Evolutionary conservation across 179 eudicot species (phyloP), one percentile per base, ranked within the genome.

Genomic region (Carnegiea gigantea): DNA sequence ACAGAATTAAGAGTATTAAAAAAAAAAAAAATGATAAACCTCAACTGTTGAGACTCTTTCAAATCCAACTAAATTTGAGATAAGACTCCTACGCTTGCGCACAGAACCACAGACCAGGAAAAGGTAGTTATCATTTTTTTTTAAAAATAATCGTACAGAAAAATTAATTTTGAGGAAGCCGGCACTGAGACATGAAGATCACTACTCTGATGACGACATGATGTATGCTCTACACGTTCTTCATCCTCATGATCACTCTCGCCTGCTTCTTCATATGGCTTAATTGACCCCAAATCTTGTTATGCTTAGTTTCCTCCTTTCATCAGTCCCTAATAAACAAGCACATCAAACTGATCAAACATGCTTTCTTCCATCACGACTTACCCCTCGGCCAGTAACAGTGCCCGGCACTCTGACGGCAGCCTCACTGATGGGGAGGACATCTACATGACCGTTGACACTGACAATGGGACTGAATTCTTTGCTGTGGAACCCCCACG

Each of bases 391-490:
- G 36, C 78, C 6, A 82, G 74, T 0, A 73, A 82, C n/a, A 82
- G 81, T 70, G 76, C 73, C 38, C 88, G 90, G 53, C 79, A 12
- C 64, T 87, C 90, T 0, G 76, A 67, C 18, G 83, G 85, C 15
- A 87, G 86, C 78, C 77, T 85, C 26, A 85, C 82, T 7, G 88
- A 87, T 36, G 85, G 73, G 1, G 90, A 85, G 57, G 83, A 86
- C 48, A 87, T 87, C 21, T 87, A 81, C 85, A 83, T 87, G 83
- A 87, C 90, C 9, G 85, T 87, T 5, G 85, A 85, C 79, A 76
- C 77, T n/a, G 83, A 71, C 33, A 81, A 75, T 21, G 89, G 82
- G 9, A 28, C 86, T 0, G 86, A 89, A 83, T 86, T 88, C 80
- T 81, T 88, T 20, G 82, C 84, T 21, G 53, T 88, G 12, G 87